Evolutionary conservation across 306 rosid genomes (phyloP), one percentile per base, ranked within the genome.

Genomic region (Biancaea sappan): DNA sequence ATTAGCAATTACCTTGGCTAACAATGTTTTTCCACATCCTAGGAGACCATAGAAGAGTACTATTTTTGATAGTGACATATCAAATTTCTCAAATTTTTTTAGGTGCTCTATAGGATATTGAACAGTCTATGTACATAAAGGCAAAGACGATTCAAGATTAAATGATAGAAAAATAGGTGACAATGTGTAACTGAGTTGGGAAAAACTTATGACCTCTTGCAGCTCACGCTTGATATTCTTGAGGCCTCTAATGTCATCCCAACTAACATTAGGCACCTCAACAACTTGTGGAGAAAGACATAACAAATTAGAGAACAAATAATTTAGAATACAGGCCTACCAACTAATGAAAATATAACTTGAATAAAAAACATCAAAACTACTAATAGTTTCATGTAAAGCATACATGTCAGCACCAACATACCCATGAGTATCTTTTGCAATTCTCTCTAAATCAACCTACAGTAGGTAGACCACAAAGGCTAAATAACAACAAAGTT

Each of bases 331-430:
- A 22, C 31, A 71, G 43, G 44, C 28, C 43, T 38, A 38, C 50
- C 56, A 47, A 38, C 28, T 1, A 22, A 74, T 63, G 40, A 53
- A 35, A 56, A n/a, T n/a, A n/a, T n/a, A n/a, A n/a, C n/a, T n/a
- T n/a, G n/a, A n/a, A n/a, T n/a, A n/a, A n/a, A n/a, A n/a, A n/a
- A n/a, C n/a, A n/a, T n/a, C n/a, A n/a, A 63, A 47, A 44, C 18
- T 28, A 67, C 88, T 82, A 31, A 88, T 87, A 21, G 91, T 88
- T 88, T 88, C 93, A 60, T 87, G 89, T 31, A 88, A 78, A 34
- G 93, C 93, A 52, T 89, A 90, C 72, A 88, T 87, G 64, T 88
- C 90, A 15, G 89, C 89, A 65, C 93, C 93, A 75, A 88, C 90
- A 84, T 88, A 88, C 1, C 93, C 89, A 78, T 88, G 93, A 1